phyloP scores from a whole-genome alignment of 2,329 filamentous ascomycete species.

The Pyrenophora tritici-repentis region DNA sequence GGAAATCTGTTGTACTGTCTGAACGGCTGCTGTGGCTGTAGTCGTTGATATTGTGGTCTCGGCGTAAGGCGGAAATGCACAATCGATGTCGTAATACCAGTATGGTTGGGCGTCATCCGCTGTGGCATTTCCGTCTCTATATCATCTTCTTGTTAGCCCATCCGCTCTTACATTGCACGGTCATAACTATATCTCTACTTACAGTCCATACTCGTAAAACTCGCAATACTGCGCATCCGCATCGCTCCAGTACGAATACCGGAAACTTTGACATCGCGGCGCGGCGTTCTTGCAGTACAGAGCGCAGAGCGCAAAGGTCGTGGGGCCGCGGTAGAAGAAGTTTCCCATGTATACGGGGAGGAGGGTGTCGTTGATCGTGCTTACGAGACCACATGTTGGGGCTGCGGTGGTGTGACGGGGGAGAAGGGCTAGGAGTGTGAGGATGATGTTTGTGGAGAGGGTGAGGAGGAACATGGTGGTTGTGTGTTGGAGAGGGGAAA shows the following conservation, averaged over 20 bases:
- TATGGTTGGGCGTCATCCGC: conserved; percentile 16
- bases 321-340: conserved; percentile 28
- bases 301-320: conserved; percentile 25
- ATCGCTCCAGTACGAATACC: conserved; percentile 26
- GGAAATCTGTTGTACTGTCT: no score
- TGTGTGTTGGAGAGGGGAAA: no score
- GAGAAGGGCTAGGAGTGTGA: no score
- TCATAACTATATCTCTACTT: conserved; percentile 15
- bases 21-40: not conserved
- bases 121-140: conserved; percentile 13
- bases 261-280: conserved; percentile 21
- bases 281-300: conserved; percentile 24
- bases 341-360: conserved; percentile 29
- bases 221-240: conserved; percentile 29
- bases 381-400: conserved; percentile 4
- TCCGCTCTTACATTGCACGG: no score
- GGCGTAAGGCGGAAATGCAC: conserved; percentile 18
- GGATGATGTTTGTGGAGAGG: not conserved
- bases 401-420: no score
- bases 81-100: conserved; percentile 28
- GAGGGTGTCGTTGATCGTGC: conserved; percentile 14
- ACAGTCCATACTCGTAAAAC: conserved; percentile 25
- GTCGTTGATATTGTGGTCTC: not conserved
- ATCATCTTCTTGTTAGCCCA: no score
- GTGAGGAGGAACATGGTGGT: no score